phyloP scores from a whole-genome alignment of 306 rosid species.

The Medicago lupulina region DNA sequence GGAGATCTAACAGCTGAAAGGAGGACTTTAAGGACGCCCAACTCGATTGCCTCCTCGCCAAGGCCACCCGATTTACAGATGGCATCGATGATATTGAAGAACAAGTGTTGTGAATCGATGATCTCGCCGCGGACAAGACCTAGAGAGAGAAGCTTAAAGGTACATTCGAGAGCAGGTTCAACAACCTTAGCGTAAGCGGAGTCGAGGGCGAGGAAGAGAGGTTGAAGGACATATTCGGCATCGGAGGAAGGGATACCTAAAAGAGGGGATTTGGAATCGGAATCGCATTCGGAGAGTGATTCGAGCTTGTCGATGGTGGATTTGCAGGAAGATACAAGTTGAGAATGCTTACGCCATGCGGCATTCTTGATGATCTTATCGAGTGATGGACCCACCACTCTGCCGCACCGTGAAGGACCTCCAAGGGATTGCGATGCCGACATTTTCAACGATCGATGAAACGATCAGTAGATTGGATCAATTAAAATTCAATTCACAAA shows the following conservation, averaged over 20 bases:
- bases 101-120: conserved; percentile 31
- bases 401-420: conserved; percentile 88
- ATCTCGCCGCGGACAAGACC: conserved; percentile 82
- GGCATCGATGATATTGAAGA: conserved; percentile 69
- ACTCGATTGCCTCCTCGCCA: conserved; percentile 86
- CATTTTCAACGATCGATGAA: conserved; percentile 49
- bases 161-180: conserved; percentile 96
- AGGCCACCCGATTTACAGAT: conserved; percentile 82
- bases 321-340: conserved; percentile 89
- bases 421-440: conserved; percentile 92
- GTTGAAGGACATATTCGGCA: conserved; percentile 76
- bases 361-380: conserved; percentile 97
- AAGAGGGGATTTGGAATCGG: conserved; percentile 64
- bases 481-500: no score
- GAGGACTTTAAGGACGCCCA: conserved; percentile 75
- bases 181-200: conserved; percentile 84
- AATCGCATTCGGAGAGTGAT: conserved; percentile 68
- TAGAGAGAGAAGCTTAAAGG: conserved; percentile 85
- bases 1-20: conserved; percentile 90
- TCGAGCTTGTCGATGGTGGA: conserved; percentile 91
- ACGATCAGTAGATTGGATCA: no score
- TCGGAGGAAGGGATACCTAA: conserved; percentile 68
- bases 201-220: conserved; percentile 80
- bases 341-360: conserved; percentile 98
- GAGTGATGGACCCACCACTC: conserved; percentile 84